Base-by-base conservation (phyloP, 108 stramenopile genomes). In the Cyclotella kingstonii region DNA sequence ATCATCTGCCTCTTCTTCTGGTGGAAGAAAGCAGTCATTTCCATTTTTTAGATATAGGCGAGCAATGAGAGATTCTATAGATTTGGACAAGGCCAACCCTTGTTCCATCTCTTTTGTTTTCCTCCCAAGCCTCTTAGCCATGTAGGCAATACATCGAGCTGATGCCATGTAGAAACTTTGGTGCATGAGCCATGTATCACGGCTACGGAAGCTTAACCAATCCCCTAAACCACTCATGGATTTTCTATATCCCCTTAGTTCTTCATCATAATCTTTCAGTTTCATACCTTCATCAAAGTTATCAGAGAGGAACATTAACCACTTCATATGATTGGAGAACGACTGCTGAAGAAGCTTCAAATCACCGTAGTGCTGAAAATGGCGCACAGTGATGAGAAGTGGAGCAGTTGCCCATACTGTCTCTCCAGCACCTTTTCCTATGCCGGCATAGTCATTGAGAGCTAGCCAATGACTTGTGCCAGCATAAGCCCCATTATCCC, bases 81-180 rank as follows among this genome's bases (percentile, higher is more conserved):
- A 11, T n/a, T 50, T 63, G 2, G 74, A 52, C 22, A 67, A 21
- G 27, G 52, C 61, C 45, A 63, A 31, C 14, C 53, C 65, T 19
- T 50, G 27, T 11, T 11, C 34, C 0, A 63, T 25, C 18, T 47
- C 28, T 11, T 34, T 27, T 11, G 7, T 39, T 10, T 60, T 51
- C 7, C 18, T 29, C 8, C 53, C 66, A 1, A 76, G 44, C 23
- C 53, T 67, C 2, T 40, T 39, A 4, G 74, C 45, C 54, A 76
- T 67, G 41, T 76, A 76, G 8, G 74, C 74, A 58, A 76, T 45
- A 40, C 74, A 62, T 44, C 74, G 34, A 27, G 74, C 74, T 19
- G 58, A 58, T 23, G 74, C 74, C 74, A 76, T 76, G 48, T 76
- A 76, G 17, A 76, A 76, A 21, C 66, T 56, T 22, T 76, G 45